Base-by-base conservation (phyloP, 2,329 filamentous ascomycete genomes). In the Cucurbitaria berberidis region DNA sequence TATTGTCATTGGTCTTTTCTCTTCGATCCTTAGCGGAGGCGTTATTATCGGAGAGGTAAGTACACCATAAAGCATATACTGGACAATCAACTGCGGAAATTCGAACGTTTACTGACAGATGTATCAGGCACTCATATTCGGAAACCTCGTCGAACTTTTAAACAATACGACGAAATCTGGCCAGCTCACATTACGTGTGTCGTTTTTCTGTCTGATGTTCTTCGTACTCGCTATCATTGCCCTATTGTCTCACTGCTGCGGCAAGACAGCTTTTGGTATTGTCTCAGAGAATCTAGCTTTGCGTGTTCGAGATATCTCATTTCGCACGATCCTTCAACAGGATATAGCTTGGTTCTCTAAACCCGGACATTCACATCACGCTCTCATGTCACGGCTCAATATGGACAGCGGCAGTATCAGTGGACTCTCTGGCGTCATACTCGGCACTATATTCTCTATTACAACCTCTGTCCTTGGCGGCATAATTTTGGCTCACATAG, bases 11-110 rank as follows among this genome's bases (percentile, higher is more conserved):
- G 80, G 79, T 5, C 64, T 82, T 3, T 36, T 74, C 35, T 76
- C 77, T 6, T 81, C 80, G 0, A 70, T 80, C 13, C 57, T 79
- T 29, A 81, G 78, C 16, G 81, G 78, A 19, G 76, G 73, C 3
- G 74, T 82, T 29, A 78, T 88, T 34, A 81, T 89, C 22, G 86
- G 86, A 15, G 81, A 86, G 56, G 84, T 52, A 46, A 30, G 53
- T 32, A 4, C 24, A 41, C 27, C 8, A 10, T n/a, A 39, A 24
- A 22, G 36, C 36, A 39, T 7, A 15, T 11, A 3, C 16, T 26
- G 36, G 36, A 22, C 5, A 11, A 22, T n/a, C n/a, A n/a, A n/a
- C n/a, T n/a, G n/a, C 4, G 24, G 10, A 8, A 22, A 22, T 9
- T 13, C n/a, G 19, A n/a, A 3, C 21, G 9, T 39, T 24, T 22